A percentile compares a stretch with the other conserved stretches of the same genome.
Conservation (phyloP, 768 basidiomycete genomes). For the Hydnum rufescens region DNA sequence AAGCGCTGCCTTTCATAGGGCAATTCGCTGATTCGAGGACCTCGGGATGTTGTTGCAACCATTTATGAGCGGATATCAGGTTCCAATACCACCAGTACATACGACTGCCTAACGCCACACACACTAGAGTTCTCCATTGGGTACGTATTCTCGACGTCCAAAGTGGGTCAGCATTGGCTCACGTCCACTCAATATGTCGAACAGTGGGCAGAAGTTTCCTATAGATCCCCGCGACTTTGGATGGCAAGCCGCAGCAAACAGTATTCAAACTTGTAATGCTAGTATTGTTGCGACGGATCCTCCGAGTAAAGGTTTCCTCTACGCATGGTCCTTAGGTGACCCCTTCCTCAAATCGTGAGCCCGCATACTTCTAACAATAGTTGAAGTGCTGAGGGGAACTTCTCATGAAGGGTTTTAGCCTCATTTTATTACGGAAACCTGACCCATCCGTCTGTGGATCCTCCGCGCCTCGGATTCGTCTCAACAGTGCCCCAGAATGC, state of each 20-base stretch:
- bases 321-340: constrained; percentile 59
- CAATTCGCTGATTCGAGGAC: constrained; percentile 59
- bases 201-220: constrained; percentile 36
- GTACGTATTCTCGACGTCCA: no score
- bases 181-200: background rate
- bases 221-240: constrained; percentile 58
- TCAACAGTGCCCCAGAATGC: constrained; percentile 49
- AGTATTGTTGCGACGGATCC: constrained; percentile 45
- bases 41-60: constrained; percentile 34
- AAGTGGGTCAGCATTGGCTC: background rate
- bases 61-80: constrained; percentile 19
- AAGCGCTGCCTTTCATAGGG: constrained; percentile 25
- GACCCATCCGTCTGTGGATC: constrained; percentile 43
- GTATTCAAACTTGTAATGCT: constrained; percentile 26
- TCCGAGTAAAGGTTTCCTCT: constrained; percentile 34
- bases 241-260: constrained; percentile 23
- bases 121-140: constrained; percentile 47
- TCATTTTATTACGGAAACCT: constrained; percentile 58
- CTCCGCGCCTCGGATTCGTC: constrained; percentile 47
- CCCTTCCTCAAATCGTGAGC: constrained; percentile 59
- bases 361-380: background rate
- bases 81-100: constrained; percentile 19
- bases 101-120: constrained; percentile 41
- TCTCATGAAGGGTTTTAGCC: constrained; percentile 41
- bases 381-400: constrained; percentile 2